phyloP scores from a whole-genome alignment of 2,329 filamentous ascomycete genomes.

The Colletotrichum sp. region DNA sequence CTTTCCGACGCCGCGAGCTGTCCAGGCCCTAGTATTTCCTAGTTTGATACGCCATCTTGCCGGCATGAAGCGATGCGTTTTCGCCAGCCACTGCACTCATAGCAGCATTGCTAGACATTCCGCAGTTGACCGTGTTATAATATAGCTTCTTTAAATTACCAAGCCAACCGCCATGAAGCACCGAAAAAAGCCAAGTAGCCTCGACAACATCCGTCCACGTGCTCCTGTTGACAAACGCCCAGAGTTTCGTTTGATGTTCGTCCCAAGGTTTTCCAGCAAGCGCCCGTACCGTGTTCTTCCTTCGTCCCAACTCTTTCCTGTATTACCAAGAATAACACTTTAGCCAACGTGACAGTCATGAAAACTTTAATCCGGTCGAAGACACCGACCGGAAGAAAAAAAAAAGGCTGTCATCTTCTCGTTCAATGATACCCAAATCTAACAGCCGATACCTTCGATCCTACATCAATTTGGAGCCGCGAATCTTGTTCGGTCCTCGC shows the following conservation, averaged over 20 bases:
- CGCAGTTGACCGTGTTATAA: too few species aligned
- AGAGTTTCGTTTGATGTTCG: slow-evolving; percentile 14
- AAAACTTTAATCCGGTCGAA: neutral
- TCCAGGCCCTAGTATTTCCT: too few species aligned
- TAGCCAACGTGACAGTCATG: neutral
- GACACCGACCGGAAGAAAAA: neutral
- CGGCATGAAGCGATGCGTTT: neutral
- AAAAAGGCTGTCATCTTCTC: neutral
- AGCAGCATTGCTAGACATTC: too few species aligned
- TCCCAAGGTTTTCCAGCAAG: neutral
- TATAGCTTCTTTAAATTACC: neutral
- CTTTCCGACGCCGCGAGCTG: neutral
- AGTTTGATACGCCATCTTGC: too few species aligned
- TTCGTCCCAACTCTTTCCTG: neutral
- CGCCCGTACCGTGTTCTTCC: neutral
- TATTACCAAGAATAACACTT: neutral
- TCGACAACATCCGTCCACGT: neutral
- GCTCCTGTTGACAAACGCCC: neutral
- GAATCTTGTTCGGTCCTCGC: neutral
- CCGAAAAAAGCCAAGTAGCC: neutral
- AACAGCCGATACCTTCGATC: neutral
- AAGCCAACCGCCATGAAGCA: neutral
- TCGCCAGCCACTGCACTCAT: neutral
- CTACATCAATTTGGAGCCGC: neutral
- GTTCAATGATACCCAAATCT: neutral